phyloP scores from a whole-genome alignment of 768 basidiomycete genomes.

The Gloeostereum incarnatum region DNA sequence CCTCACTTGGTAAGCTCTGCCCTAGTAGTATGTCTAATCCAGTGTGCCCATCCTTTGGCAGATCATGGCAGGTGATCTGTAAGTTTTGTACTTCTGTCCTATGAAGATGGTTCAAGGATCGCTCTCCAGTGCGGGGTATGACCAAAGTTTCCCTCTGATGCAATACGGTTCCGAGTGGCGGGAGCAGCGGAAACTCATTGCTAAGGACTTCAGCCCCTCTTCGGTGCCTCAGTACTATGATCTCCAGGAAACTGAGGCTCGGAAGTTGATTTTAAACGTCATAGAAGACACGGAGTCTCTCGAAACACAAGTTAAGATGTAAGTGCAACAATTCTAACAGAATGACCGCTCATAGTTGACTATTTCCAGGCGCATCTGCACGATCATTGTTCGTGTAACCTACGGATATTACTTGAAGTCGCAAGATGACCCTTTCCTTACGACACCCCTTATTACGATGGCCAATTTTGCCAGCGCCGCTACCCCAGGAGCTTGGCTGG shows the following conservation, averaged over 20 bases:
- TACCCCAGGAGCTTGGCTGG: constrained; percentile 10
- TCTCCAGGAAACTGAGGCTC: not conserved
- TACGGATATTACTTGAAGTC: constrained; percentile 1
- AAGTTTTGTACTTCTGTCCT: not conserved
- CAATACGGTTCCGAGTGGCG: not conserved
- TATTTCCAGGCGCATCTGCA: not conserved
- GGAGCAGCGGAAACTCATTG: not conserved
- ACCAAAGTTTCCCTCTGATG: not conserved
- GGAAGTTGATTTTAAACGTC: not conserved
- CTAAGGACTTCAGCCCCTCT: not conserved
- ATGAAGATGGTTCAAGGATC: not conserved
- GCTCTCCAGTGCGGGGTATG: not conserved
- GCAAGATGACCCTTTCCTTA: not conserved
- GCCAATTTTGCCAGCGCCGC: not conserved
- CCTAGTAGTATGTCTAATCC: no score
- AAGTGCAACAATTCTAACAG: not conserved
- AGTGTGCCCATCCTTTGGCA: no score
- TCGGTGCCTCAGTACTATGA: not conserved
- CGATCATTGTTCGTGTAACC: not conserved
- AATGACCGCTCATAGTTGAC: not conserved
- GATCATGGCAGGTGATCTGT: not conserved
- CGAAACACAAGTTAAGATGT: not conserved
- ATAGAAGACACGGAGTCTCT: not conserved
- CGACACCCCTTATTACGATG: not conserved
- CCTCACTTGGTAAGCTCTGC: not conserved